Conservation (phyloP, 805 yeast species). For the Saccharomyces kudriavzevii region DNA sequence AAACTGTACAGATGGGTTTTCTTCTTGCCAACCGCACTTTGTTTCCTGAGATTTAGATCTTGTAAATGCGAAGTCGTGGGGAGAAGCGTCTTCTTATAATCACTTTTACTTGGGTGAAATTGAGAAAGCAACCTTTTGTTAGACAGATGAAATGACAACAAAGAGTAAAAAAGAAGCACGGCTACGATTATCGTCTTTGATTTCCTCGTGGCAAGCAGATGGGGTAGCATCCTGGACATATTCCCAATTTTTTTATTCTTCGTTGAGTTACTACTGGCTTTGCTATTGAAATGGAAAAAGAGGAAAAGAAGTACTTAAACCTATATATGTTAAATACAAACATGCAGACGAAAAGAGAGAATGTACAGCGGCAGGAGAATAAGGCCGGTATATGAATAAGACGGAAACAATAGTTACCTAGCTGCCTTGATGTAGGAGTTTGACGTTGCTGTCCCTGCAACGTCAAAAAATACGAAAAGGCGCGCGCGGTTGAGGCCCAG, state of each 20-base stretch:
- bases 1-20: constrained; percentile 10
- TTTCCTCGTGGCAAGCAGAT: not conserved
- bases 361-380: not conserved
- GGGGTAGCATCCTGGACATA: not conserved
- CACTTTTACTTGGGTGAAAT: not conserved
- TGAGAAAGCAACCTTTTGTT: constrained; percentile 3
- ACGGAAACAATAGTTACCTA: not conserved
- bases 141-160: constrained; percentile 8
- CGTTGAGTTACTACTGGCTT: not conserved
- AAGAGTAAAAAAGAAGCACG: constrained; percentile 1
- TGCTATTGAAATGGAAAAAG: not conserved
- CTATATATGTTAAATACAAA: not conserved
- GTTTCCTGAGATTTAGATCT: constrained; percentile 14
- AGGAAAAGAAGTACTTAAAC: not conserved
- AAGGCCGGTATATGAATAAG: not conserved
- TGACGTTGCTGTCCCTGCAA: not conserved
- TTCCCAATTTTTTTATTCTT: not conserved
- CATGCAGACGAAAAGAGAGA: not conserved
- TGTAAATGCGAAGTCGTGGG: constrained; percentile 24
- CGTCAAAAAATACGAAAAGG: not conserved
- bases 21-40: not conserved
- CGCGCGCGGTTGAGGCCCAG: not conserved
- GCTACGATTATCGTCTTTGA: not conserved
- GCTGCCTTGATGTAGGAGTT: not conserved
- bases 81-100: constrained; percentile 1